Conservation (phyloP, 1,139 yeast species). For the Kurtzmaniella quercitrusa region DNA sequence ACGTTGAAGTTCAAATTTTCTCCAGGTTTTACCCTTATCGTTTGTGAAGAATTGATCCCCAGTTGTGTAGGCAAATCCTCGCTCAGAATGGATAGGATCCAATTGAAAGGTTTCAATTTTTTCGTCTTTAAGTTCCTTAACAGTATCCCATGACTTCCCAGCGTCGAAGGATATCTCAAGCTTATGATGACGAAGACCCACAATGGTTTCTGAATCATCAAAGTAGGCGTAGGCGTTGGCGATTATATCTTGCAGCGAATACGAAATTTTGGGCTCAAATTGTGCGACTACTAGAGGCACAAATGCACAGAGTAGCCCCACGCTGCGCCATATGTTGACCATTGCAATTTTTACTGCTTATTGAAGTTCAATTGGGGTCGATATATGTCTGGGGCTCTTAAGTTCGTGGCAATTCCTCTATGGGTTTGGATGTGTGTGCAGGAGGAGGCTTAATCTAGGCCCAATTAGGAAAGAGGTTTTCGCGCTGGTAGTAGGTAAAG, state of each 20-base stretch:
- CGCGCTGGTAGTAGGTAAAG: no score
- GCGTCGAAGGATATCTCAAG: slow-evolving; percentile 51
- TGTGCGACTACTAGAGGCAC: slow-evolving; percentile 13
- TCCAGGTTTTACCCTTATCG: slow-evolving; percentile 62
- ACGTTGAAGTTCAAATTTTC: slow-evolving; percentile 27
- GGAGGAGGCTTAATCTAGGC: neutral
- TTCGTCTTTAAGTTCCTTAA: slow-evolving; percentile 26
- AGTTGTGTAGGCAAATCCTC: slow-evolving; percentile 52
- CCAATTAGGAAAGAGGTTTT: neutral
- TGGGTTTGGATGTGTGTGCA: neutral
- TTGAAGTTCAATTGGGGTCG: neutral
- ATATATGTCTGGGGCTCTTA: neutral
- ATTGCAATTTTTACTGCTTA: neutral
- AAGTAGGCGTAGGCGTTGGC: slow-evolving; percentile 36
- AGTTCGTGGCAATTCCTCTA: neutral
- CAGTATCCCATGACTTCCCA: slow-evolving; percentile 51
- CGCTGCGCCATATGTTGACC: neutral
- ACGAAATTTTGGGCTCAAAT: slow-evolving; percentile 18
- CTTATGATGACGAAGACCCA: slow-evolving; percentile 30
- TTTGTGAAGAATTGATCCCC: slow-evolving; percentile 46
- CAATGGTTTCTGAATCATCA: slow-evolving; percentile 51
- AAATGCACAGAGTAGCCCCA: neutral
- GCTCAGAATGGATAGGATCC: slow-evolving; percentile 41
- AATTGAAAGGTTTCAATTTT: slow-evolving; percentile 26
- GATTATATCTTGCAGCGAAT: slow-evolving; percentile 10